These are phyloP conservation scores for Trifolium repens DNA, from an alignment of 306 rosid species.

Conservation along the genomic window DNA sequence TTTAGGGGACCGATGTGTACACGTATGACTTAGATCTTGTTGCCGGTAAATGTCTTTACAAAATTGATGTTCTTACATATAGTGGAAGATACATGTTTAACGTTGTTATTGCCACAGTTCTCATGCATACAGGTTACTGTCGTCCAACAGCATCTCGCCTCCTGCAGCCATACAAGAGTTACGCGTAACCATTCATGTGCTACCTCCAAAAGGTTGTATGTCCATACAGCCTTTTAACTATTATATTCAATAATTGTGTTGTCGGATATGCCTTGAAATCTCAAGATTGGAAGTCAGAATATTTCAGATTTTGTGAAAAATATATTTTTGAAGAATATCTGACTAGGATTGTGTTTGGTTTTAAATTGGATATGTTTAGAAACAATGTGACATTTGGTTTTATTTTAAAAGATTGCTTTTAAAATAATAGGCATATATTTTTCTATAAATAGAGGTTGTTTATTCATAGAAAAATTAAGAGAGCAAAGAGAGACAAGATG, in stretches of 20 bases:
- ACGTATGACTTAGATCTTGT: constrained; percentile 96
- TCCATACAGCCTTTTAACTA: constrained; percentile 28
- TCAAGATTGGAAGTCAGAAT: too few species aligned
- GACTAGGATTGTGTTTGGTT: too few species aligned
- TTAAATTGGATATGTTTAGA: too few species aligned
- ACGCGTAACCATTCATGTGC: constrained; percentile 79
- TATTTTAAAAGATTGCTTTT: too few species aligned
- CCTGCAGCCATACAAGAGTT: constrained; percentile 90
- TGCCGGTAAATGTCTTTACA: constrained; percentile 66
- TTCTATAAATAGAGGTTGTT: too few species aligned
- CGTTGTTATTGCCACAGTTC: constrained; percentile 61
- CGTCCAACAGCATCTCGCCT: constrained; percentile 96
- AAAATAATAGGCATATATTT: too few species aligned
- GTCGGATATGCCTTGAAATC: too few species aligned
- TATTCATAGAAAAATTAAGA: too few species aligned
- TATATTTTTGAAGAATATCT: too few species aligned
- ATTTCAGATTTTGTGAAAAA: too few species aligned
- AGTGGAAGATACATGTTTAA: constrained; percentile 23
- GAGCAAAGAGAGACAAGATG: too few species aligned
- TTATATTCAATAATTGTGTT: constrained; percentile 1
- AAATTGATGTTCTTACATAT: constrained; percentile 20
- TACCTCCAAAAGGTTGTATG: constrained; percentile 97
- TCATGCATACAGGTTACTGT: constrained; percentile 98
- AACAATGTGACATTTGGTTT: too few species aligned
- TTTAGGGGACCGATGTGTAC: constrained; percentile 98